Conservation (phyloP, 2,329 filamentous ascomycete species). For the Cladosporium sp. region DNA sequence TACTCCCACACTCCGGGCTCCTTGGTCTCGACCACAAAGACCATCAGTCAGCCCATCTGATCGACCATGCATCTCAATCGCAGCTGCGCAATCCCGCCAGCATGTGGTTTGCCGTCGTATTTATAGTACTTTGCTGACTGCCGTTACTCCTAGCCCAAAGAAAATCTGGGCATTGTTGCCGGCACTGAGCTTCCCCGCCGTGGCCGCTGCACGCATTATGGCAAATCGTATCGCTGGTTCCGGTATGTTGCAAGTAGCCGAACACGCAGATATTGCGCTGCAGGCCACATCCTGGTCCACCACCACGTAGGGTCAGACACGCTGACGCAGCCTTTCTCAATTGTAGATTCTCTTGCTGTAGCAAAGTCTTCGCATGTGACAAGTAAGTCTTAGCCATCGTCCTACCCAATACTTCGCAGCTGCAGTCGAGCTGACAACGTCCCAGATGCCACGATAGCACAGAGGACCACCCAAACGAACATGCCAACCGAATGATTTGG, state of each 20-base stretch:
- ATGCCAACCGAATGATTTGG: constrained; percentile 82
- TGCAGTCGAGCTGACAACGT: constrained; percentile 13
- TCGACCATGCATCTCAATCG: neutral
- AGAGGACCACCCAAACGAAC: constrained; percentile 73
- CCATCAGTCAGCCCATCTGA: neutral
- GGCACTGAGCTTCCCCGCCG: constrained; percentile 55
- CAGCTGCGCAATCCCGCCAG: neutral
- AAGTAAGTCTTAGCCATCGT: constrained; percentile 42
- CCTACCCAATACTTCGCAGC: neutral
- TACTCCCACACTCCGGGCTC: constrained; percentile 24
- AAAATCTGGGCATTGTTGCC: constrained; percentile 55
- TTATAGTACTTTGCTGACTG: constrained; percentile 3
- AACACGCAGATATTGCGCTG: constrained; percentile 3
- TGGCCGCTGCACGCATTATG: constrained; percentile 56
- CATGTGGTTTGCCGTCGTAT: neutral
- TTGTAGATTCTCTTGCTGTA: constrained; percentile 56
- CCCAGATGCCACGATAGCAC: constrained; percentile 71
- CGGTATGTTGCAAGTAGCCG: constrained; percentile 38
- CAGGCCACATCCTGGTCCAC: constrained; percentile 1
- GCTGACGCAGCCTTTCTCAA: constrained; percentile 7
- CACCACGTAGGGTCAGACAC: neutral
- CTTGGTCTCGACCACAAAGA: neutral
- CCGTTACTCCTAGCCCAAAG: constrained; percentile 42
- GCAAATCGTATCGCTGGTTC: constrained; percentile 55
- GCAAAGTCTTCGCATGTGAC: constrained; percentile 59